Evolutionary conservation across 352 stramenopile species (phyloP), one percentile per base, ranked within the genome.

Genomic region (Pythium aristosporum): DNA sequence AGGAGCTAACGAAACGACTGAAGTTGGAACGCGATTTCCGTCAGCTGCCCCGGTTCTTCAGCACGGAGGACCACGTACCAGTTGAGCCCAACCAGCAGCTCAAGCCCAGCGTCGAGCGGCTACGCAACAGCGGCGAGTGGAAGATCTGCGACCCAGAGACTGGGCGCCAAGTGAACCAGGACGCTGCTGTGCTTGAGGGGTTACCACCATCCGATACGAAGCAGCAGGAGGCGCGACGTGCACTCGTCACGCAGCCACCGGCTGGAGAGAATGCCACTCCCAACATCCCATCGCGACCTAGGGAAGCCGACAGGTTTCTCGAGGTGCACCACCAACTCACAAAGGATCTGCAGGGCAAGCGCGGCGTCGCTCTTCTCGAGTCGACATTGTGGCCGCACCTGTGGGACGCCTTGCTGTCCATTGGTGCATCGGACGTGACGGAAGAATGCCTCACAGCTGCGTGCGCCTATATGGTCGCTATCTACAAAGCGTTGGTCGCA

Each of bases 111-210:
- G 66, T 91, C 5, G 85, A 92, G 63, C 72, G 82, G 1, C 72
- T 94, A 12, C 82, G 81, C 7, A 85, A 75, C 25, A 88, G 83
- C 69, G 80, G 88, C n/a, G 85, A 96, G 57, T 91, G 87, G 77
- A 90, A 84, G 60, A 81, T 80, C n/a, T 90, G 91, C n/a, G 84
- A 94, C 56, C 81, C 84, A 1, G 72, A 93, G 67, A 94, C 84
- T 0, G 85, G 80, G 1, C 72, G 64, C 2, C 73, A 87, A 50
- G 34, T 82, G 25, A 63, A 64, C 20, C 54, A 30, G 11, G 70
- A 59, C 12, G 18, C 42, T 11, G 39, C 30, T 13, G 23, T 21
- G 4, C 11, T 43, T 48, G 37, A 8, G 1, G 52, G 1, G 13
- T 2, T 5, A 5, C 16, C 28, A 67, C 39, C 32, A 4, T 20